Base-by-base conservation (phyloP, 352 stramenopile genomes). In the Lagenidium giganteum region DNA sequence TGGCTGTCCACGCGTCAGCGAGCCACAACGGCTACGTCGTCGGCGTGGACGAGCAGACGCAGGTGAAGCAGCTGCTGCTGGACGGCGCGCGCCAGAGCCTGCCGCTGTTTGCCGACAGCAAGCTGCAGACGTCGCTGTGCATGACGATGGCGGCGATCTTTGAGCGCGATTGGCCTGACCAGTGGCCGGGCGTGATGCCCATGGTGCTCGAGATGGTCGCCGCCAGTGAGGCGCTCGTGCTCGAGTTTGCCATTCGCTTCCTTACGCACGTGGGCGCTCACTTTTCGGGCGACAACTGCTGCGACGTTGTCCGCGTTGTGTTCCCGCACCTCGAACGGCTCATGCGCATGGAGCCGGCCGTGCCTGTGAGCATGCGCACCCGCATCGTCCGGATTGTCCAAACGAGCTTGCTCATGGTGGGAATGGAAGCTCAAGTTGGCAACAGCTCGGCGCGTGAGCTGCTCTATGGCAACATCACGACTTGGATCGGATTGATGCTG, bases 61-160 rank as follows among this genome's bases (percentile, higher is more conserved):
- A 83, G 46, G 71, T 90, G 35, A 70, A 68, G 31, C 55, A 70
- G 21, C 57, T 64, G 26, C 65, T 93, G 22, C 61, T 88, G 16
- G 54, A 65, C 27, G 64, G 61, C 18, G 44, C 90, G 9, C 66
- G 83, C 42, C 59, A 42, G 38, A 55, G 64, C 5, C 60, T 87
- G 18, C 65, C 71, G 54, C 57, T 69, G 20, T 88, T 84, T 50
- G 42, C 39, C 16, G 65, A 70, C 32, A 85, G 65, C 50, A 93
- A 90, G 54, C 60, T 90, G 21, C 77, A 93, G 58, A 93, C 75
- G 8, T 77, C 77, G 30, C 53, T 90, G 31, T 88, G 75, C 34
- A 73, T 92, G 36, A 64, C 80, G 30, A 53, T 92, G n/a, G 73
- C 70, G n/a, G 70, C 78, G 33, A 80, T 93, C 48, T 89, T 89